Base-by-base conservation (phyloP, 129 eudicot genomes). In the Centrapalus pauciflorus region DNA sequence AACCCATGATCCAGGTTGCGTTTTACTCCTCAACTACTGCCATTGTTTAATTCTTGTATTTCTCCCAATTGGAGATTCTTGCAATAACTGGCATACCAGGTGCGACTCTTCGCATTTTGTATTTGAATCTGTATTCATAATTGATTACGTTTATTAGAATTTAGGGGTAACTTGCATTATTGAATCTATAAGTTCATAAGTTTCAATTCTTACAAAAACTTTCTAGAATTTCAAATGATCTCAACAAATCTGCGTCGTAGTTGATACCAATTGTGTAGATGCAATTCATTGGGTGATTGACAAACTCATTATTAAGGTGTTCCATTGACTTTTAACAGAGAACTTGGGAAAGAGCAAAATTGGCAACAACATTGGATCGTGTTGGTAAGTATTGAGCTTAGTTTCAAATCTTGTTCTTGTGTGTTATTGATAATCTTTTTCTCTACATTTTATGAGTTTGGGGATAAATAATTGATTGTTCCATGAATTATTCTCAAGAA, bases 1-100 rank as follows among this genome's bases (percentile, higher is more conserved):
- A 93, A 81, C 96, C 96, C 62, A 93, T 93, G 99, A 93, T 93
- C 81, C 99, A 93, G 89, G 96, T 88, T 9, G 16, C n/a, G 1
- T 52, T 30, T 49, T 9, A 4, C 7, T 75, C 13, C 1, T 21
- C 23, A 25, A 43, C 0, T 21, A 16, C 0, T 41, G 9, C 12
- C 0, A 29, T 30, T 30, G 25, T 57, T 57, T 9, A 19, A 3
- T 23, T 6, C 20, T 17, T 64, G 7, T 16, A 4, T 45, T 8
- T 46, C 20, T 28, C 12, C 12, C 33, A 63, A n/a, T 23, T 12
- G 2, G 20, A 41, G 4, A 35, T 25, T 40, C 26, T 26, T 13
- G 8, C 34, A 41, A 57, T 57, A 25, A n/a, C 20, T 32, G 3
- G 19, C n/a, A 48, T 16, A 14, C 19, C 24, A 5, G 19, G 54